Base-by-base conservation (phyloP, 768 basidiomycete species). In the Boletus rubropictus region DNA sequence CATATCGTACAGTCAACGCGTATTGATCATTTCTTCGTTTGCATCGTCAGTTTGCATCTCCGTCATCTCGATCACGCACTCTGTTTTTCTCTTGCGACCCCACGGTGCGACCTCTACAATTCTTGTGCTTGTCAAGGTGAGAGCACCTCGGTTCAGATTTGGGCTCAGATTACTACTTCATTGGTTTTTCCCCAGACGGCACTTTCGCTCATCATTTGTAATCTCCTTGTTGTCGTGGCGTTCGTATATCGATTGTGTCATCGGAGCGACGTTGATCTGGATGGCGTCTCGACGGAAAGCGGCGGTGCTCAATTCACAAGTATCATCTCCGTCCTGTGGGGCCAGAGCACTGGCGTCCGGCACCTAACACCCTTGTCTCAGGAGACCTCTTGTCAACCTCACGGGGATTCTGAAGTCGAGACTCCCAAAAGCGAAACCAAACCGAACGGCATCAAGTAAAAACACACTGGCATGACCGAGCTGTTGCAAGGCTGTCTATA, bases 1-100 rank as follows among this genome's bases (percentile, higher is more conserved):
- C 34, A 37, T 60, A 12, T 28, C 33, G 4, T 21, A 34, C 20
- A 9, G 7, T 10, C 41, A 33, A 18, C 47, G 39, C 12, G 29
- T 47, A 37, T 28, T 45, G 29, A 20, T 56, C 29, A 10, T 45
- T 22, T 50, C 51, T 14, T 43, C 46, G 7, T 59, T 51, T 27
- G 34, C 46, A 4, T 49, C 51, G 15, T 56, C 44, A 21, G 32
- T 60, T 31, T 27, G 46, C 36, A 59, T 51, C 32, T 44, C 54
- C 28, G 14, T 46, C 3, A 24, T 50, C 28, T 49, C 47, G n/a
- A 42, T 56, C 10, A 11, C 24, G 15, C 54, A 52, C 15, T 50
- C 46, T 12, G 4, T 46, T 7, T 48, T 48, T 6, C 28, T 59
- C 10, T 27, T 21, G 3, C 37, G 29, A 2, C 27, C 36, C 1